phyloP scores from a whole-genome alignment of 2,329 filamentous ascomycete species.

The Fusarium anguioides region DNA sequence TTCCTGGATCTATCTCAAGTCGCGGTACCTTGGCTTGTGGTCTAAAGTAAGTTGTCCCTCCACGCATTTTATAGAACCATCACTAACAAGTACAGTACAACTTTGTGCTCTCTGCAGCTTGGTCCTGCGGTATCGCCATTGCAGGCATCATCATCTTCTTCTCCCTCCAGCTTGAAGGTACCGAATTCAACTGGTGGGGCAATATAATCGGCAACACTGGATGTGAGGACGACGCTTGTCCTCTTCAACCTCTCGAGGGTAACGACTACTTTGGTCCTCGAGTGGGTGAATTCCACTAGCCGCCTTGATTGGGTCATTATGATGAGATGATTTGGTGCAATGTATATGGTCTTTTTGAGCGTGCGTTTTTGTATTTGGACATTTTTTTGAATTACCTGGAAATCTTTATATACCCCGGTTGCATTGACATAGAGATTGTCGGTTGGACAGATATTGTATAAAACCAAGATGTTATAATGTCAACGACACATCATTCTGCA shows the following conservation, averaged over 20 bases:
- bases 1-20: slow-evolving; percentile 64
- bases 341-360: slow-evolving; percentile 39
- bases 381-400: slow-evolving; percentile 36
- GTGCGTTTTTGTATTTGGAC: slow-evolving; percentile 41
- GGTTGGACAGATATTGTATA: slow-evolving; percentile 33
- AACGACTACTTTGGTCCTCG: slow-evolving; percentile 56
- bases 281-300: slow-evolving; percentile 51
- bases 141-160: slow-evolving; percentile 66
- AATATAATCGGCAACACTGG: slow-evolving; percentile 56
- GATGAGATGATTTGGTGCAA: slow-evolving; percentile 41
- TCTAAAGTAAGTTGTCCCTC: slow-evolving; percentile 56
- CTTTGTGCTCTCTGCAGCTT: slow-evolving; percentile 63
- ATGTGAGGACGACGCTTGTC: slow-evolving; percentile 56
- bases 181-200: slow-evolving; percentile 61
- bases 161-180: slow-evolving; percentile 58
- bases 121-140: slow-evolving; percentile 62
- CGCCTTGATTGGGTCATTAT: neutral
- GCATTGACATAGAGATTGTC: slow-evolving; percentile 41
- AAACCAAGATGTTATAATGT: slow-evolving; percentile 11
- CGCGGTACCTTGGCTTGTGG: slow-evolving; percentile 62
- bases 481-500: slow-evolving; percentile 1
- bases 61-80: neutral
- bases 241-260: slow-evolving; percentile 48
- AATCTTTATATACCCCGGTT: slow-evolving; percentile 44
- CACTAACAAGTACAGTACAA: slow-evolving; percentile 56